These are phyloP conservation scores for Cyclocybe cylindracea DNA, from an alignment of 768 basidiomycete genomes.

Conservation along the genomic window DNA sequence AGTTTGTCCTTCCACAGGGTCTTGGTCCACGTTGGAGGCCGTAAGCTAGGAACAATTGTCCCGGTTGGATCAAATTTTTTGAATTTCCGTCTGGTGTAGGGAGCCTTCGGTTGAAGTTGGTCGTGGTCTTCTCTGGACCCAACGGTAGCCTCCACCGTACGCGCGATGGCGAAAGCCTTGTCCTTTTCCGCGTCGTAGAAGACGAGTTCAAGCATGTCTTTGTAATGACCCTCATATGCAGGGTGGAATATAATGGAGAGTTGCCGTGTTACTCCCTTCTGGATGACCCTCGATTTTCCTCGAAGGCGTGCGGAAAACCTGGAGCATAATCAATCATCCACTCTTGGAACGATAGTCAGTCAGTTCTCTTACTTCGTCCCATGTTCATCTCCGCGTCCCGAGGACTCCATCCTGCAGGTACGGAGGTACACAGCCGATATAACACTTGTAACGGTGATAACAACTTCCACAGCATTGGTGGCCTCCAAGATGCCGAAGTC, in stretches of 20 bases:
- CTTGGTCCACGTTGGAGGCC: slow-evolving; percentile 40
- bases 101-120: slow-evolving; percentile 41
- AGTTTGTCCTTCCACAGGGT: slow-evolving; percentile 36
- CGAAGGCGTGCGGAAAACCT: slow-evolving; percentile 35
- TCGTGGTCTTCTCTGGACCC: slow-evolving; percentile 53
- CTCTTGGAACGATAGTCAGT: background rate
- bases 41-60: slow-evolving; percentile 31
- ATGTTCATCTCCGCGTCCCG: slow-evolving; percentile 20
- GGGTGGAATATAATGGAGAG: slow-evolving; percentile 33
- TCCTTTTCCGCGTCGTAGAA: slow-evolving; percentile 37
- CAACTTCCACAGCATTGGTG: slow-evolving; percentile 26
- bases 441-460: slow-evolving; percentile 26
- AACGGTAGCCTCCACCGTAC: slow-evolving; percentile 45
- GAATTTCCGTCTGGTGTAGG: slow-evolving; percentile 35
- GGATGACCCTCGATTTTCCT: slow-evolving; percentile 29
- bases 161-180: slow-evolving; percentile 47
- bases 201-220: slow-evolving; percentile 48
- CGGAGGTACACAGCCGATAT: slow-evolving; percentile 20
- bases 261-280: slow-evolving; percentile 22
- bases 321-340: background rate
- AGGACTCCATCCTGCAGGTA: slow-evolving; percentile 23
- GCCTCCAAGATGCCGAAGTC: slow-evolving; percentile 49
- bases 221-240: slow-evolving; percentile 41
- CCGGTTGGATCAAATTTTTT: slow-evolving; percentile 27
- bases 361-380: slow-evolving; percentile 22